These are phyloP conservation scores for Naganishia randhawae DNA, from an alignment of 768 basidiomycete species.

Conservation along the genomic window DNA sequence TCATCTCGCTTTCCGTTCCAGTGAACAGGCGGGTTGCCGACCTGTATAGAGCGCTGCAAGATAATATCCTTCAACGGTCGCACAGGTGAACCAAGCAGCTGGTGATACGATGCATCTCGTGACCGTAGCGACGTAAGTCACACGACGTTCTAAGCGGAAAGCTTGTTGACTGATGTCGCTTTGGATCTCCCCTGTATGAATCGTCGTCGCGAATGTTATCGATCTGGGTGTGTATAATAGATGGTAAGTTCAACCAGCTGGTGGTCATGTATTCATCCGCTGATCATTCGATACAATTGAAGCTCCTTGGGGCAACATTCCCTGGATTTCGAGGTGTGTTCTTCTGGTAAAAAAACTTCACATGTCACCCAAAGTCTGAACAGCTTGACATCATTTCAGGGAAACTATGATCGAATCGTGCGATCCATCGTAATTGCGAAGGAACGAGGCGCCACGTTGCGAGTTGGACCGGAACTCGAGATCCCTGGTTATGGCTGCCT, in stretches of 20 bases:
- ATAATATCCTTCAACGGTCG: too few relatives aligned
- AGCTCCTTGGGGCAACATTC: slow-evolving; percentile 98
- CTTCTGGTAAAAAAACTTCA: background rate
- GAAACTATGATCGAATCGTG: slow-evolving; percentile 87
- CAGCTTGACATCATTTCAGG: slow-evolving; percentile 54
- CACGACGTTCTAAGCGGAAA: background rate
- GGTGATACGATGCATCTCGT: slow-evolving; percentile 61
- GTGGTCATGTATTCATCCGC: background rate
- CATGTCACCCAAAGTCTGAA: background rate
- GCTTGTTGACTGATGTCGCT: background rate
- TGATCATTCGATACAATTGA: background rate
- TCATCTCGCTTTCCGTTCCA: background rate
- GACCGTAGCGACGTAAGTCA: slow-evolving; percentile 76
- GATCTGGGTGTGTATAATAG: slow-evolving; percentile 27
- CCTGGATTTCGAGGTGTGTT: slow-evolving; percentile 77
- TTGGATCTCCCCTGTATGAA: background rate
- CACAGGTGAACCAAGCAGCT: background rate
- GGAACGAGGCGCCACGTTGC: slow-evolving; percentile 74
- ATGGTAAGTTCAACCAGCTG: slow-evolving; percentile 34
- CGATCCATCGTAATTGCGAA: slow-evolving; percentile 85
- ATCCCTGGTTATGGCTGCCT: slow-evolving; percentile 98
- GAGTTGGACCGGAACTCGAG: slow-evolving; percentile 95
- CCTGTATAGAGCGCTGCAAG: too few relatives aligned
- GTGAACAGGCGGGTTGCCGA: too few relatives aligned
- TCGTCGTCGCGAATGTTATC: background rate